These are phyloP conservation scores for Sugiyamaella paludigena DNA, from an alignment of 1,139 yeast genomes.

Conservation along the genomic window DNA sequence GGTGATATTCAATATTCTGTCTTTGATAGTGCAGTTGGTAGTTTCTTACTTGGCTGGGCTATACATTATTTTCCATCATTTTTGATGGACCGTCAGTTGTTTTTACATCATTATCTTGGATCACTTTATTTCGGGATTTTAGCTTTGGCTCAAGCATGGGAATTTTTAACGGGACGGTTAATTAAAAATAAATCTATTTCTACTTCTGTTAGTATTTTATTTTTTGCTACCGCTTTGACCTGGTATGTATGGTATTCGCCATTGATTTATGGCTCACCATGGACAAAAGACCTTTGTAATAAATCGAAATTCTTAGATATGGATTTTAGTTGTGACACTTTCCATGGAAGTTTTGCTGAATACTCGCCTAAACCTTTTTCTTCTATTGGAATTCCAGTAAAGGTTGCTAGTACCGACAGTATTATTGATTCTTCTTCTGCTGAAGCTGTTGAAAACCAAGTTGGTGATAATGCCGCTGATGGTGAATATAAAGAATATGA, in stretches of 20 bases:
- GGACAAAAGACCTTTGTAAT: slow-evolving; percentile 72
- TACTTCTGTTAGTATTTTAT: slow-evolving; percentile 45
- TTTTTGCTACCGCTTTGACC: slow-evolving; percentile 51
- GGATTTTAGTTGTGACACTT: slow-evolving; percentile 62
- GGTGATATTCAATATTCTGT: slow-evolving; percentile 57
- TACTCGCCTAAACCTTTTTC: slow-evolving; percentile 24
- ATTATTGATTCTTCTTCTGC: slow-evolving; percentile 13
- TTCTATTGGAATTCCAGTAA: slow-evolving; percentile 1
- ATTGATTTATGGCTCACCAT: slow-evolving; percentile 72
- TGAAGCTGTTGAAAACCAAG: slow-evolving; percentile 16
- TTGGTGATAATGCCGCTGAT: slow-evolving; percentile 19
- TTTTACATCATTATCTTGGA: slow-evolving; percentile 94
- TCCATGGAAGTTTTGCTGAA: slow-evolving; percentile 39
- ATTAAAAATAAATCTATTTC: slow-evolving; percentile 45
- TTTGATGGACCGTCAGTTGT: slow-evolving; percentile 92
- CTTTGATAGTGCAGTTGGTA: slow-evolving; percentile 68
- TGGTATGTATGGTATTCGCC: slow-evolving; percentile 69
- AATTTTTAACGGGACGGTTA: slow-evolving; percentile 51
- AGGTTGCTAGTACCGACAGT: slow-evolving; percentile 9
- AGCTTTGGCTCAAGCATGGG: slow-evolving; percentile 79
- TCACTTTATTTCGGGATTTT: slow-evolving; percentile 82
- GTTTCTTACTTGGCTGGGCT: slow-evolving; percentile 75
- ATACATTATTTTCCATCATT: slow-evolving; percentile 72
- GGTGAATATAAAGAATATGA: slow-evolving; percentile 23
- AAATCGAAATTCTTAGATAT: slow-evolving; percentile 55